Evolutionary conservation across 805 yeast species (phyloP), one percentile per base, ranked within the genome.

Genomic region (Wickerhamomyces subpelliculosus): DNA sequence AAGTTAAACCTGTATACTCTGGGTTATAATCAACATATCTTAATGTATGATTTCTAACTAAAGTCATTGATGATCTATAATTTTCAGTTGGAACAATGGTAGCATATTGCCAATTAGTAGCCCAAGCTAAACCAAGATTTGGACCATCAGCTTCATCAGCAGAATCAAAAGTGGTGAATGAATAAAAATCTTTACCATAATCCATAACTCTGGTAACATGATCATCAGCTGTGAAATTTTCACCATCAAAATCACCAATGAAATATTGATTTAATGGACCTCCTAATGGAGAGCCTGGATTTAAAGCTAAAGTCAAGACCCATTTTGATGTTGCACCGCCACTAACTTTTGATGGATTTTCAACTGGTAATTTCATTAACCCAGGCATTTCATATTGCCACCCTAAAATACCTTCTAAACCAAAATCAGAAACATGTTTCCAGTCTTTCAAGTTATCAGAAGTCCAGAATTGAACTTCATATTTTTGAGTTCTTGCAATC

Each of bases 331-430:
- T 27, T 27, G 11, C 38, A 23, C 37, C 38, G 3, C 44, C 52
- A 34, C 42, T n/a, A n/a, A n/a, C 46, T 32, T 41, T 39, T 16
- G 11, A 8, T 14, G 49, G 36, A 32, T 39, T 39, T 12, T 48
- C 49, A 35, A 56, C 41, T 9, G 60, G 61, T 8, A 63, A 46
- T 31, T 56, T 55, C 14, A 56, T 53, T 35, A 66, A 42, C 28
- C 65, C 64, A 2, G 70, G 71, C 41, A 69, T 65, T 45, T 66
- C 71, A 44, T 64, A 66, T 41, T 65, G 69, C 44, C 45, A 58
- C 3, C 68, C 69, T 8, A 54, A 41, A 36, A 45, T 48, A 6
- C 65, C 65, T 20, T 47, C 38, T 27, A 10, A 16, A 8, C 52
- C 35, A 44, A 59, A 57, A 17, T 48, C 43, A 18, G 62, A 57